phyloP scores from a whole-genome alignment of 2,329 filamentous ascomycete genomes.

The Immersiporthe knoxdaviesiana region DNA sequence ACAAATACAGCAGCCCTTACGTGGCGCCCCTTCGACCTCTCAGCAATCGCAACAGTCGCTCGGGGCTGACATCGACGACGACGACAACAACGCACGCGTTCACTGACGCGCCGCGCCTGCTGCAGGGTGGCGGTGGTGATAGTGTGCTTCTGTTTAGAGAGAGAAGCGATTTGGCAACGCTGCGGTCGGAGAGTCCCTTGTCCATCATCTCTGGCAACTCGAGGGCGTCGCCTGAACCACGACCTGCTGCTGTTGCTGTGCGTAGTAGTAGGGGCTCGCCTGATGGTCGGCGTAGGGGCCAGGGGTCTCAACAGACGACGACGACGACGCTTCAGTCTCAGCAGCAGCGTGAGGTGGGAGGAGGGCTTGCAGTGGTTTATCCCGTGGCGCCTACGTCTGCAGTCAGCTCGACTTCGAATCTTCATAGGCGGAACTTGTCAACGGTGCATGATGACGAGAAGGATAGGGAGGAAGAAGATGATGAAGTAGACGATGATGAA shows the following conservation, averaged over 20 bases:
- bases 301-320: not conserved
- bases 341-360: not conserved
- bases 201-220: constrained; percentile 26
- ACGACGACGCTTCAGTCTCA: not conserved
- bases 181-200: constrained; percentile 23
- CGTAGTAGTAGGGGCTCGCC: not conserved
- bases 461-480: not conserved
- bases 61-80: not conserved
- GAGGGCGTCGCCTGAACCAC: constrained; percentile 16
- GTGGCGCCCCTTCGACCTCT: not conserved
- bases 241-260: not conserved
- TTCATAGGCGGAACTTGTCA: constrained; percentile 25
- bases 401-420: constrained; percentile 6
- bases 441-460: constrained; percentile 30
- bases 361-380: not conserved
- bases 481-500: not conserved
- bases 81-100: not conserved
- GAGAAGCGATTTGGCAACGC: constrained; percentile 16
- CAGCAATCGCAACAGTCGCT: not conserved
- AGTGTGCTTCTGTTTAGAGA: not conserved
- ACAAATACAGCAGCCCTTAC: not conserved
- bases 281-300: not conserved
- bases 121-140: not conserved
- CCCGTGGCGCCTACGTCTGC: not conserved
- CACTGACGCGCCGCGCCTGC: constrained; percentile 8